Evolutionary conservation across 1,284 basidiomycete species (phyloP).

Genomic region (Tilletia horrida): DNA sequence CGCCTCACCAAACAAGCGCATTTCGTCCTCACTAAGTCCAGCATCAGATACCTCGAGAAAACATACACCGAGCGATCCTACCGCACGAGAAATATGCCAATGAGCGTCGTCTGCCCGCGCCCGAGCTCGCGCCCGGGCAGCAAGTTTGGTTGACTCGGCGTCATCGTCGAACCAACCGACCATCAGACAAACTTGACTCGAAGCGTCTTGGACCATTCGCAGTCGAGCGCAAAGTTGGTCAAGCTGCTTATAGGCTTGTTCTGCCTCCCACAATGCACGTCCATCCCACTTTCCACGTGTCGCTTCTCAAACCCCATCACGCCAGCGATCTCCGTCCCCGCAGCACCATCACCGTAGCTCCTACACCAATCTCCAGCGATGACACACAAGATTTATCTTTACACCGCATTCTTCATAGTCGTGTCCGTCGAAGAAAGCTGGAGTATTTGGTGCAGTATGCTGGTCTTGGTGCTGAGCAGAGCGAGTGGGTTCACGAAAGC

Average conservation of each 20-base stretch:
- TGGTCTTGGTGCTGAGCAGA: neutral
- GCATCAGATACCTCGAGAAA: conserved; percentile 45
- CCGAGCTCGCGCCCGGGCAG: neutral
- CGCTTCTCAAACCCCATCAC: neutral
- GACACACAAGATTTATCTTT: neutral
- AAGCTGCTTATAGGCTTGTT: neutral
- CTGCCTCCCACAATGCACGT: neutral
- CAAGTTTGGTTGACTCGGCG: neutral
- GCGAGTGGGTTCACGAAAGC: neutral
- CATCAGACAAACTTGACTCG: conserved; percentile 11
- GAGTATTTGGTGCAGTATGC: neutral
- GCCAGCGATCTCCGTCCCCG: neutral
- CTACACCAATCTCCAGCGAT: neutral
- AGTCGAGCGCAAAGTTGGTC: conserved; percentile 12
- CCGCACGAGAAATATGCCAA: conserved; percentile 22
- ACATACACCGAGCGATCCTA: conserved; percentile 55
- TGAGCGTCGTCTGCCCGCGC: neutral
- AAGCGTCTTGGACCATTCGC: conserved; percentile 5
- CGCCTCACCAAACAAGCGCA: conserved; percentile 53
- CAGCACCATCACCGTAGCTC: neutral
- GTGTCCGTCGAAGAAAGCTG: neutral
- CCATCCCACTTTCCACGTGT: conserved; percentile 1
- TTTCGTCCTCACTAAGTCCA: conserved; percentile 62
- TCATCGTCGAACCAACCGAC: neutral
- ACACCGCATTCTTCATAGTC: neutral